Percentiles rank a stretch among this genome's conserved stretches.
Conservation (phyloP, 2,329 filamentous ascomycete species). For the Acephala macrosclerotiorum region DNA sequence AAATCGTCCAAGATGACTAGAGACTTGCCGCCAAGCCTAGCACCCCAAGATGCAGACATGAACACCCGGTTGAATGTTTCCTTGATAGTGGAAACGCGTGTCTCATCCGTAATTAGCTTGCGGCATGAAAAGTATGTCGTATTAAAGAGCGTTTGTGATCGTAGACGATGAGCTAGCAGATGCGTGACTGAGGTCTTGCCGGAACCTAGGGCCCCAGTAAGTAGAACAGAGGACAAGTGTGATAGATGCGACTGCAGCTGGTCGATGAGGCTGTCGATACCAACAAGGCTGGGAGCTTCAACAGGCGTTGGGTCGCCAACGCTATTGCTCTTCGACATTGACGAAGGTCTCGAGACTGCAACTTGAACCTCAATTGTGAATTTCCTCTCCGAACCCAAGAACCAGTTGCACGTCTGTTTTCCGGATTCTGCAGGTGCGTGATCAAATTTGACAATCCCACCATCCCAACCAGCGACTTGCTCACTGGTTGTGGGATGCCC, state of each 20-base stretch:
- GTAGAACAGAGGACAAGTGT: constrained; percentile 85
- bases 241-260: constrained; percentile 79
- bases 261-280: constrained; percentile 79
- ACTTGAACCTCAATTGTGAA: constrained; percentile 78
- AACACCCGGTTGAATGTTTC: constrained; percentile 86
- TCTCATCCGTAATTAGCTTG: constrained; percentile 90
- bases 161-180: constrained; percentile 76
- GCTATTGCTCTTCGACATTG: constrained; percentile 52
- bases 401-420: constrained; percentile 69
- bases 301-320: constrained; percentile 63
- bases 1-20: constrained; percentile 91
- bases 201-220: constrained; percentile 88
- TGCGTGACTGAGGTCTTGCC: constrained; percentile 87
- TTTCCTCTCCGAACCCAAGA: constrained; percentile 78
- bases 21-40: constrained; percentile 81
- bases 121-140: constrained; percentile 87
- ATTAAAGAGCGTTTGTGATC: constrained; percentile 78
- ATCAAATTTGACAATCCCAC: constrained; percentile 83
- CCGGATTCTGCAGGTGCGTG: constrained; percentile 55
- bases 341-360: constrained; percentile 71
- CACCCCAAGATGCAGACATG: constrained; percentile 89
- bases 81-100: constrained; percentile 86
- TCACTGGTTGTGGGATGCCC: constrained; percentile 61
- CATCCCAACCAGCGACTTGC: constrained; percentile 73
- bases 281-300: constrained; percentile 71